A percentile compares a stretch with the other conserved stretches of the same genome.
Evolutionary conservation across 208 protist species (phyloP).

Genomic region (Trypanosoma conorhini): DNA sequence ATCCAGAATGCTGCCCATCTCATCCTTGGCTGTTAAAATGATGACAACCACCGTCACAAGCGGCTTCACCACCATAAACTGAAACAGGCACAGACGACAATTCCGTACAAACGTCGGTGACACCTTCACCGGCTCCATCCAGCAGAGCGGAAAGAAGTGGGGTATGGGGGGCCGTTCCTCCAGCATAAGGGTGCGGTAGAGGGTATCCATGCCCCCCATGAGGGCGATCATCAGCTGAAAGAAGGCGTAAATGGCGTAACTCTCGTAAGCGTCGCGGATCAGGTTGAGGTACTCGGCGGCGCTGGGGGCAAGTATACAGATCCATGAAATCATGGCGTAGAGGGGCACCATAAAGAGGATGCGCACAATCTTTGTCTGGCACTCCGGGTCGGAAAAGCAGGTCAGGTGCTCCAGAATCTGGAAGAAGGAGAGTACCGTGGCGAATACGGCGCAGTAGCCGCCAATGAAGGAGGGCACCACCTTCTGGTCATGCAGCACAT

Average conservation of each 20-base stretch:
- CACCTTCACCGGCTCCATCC: conserved; percentile 80
- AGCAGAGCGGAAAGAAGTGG: conserved; percentile 86
- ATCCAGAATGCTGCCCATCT: conserved; percentile 80
- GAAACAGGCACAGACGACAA: conserved; percentile 87
- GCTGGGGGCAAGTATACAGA: conserved; percentile 64
- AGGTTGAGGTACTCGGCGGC: conserved; percentile 90
- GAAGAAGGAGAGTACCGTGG: conserved; percentile 82
- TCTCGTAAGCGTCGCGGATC: conserved; percentile 92
- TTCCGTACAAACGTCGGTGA: conserved; percentile 86
- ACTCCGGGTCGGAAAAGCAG: conserved; percentile 89
- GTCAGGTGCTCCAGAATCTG: conserved; percentile 92
- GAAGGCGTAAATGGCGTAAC: conserved; percentile 95
- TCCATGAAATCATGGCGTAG: conserved; percentile 89
- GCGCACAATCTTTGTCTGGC: conserved; percentile 91
- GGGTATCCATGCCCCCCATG: conserved; percentile 87
- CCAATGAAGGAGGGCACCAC: conserved; percentile 78
- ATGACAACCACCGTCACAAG: conserved; percentile 81
- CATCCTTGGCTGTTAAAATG: conserved; percentile 68
- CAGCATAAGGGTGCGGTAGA: conserved; percentile 84
- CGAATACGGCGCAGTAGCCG: conserved; percentile 90
- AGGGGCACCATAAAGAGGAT: conserved; percentile 95
- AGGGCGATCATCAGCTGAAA: conserved; percentile 93
- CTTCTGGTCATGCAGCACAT: conserved; percentile 39
- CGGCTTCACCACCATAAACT: conserved; percentile 93
- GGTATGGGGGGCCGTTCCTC: conserved; percentile 74